These are phyloP conservation scores for Mayamaea pseudoterrestris DNA, from an alignment of 108 stramenopile species.

Conservation along the genomic window DNA sequence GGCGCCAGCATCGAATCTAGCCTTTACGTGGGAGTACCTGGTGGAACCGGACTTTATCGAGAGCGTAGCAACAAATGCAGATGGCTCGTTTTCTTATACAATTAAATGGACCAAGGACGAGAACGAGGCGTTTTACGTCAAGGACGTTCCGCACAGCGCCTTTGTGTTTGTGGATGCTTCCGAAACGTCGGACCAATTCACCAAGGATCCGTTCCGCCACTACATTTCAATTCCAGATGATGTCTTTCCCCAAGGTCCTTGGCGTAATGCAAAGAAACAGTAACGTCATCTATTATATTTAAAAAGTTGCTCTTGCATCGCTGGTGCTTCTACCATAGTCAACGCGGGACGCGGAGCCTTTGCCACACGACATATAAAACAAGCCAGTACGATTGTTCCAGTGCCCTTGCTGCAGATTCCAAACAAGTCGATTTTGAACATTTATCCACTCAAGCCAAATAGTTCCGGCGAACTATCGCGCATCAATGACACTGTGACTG, in stretches of 20 bases:
- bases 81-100: conserved; percentile 6
- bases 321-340: conserved; percentile 28
- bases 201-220: conserved; percentile 33
- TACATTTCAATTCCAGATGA: conserved; percentile 52
- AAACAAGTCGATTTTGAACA: conserved; percentile 23
- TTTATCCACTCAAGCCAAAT: conserved; percentile 7
- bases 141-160: conserved; percentile 54
- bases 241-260: conserved; percentile 43
- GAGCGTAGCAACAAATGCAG: not conserved
- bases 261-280: conserved; percentile 15
- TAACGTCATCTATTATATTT: too few relatives aligned
- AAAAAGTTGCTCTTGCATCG: too few relatives aligned
- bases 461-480: not conserved
- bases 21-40: not conserved
- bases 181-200: conserved; percentile 22
- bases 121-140: too few relatives aligned
- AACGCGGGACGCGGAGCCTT: conserved; percentile 71
- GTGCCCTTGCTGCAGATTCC: conserved; percentile 59
- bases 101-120: too few relatives aligned
- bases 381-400: conserved; percentile 53
- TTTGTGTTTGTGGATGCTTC: conserved; percentile 48
- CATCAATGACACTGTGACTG: not conserved
- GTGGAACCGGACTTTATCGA: not conserved
- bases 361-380: conserved; percentile 61
- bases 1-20: too few relatives aligned